Evolutionary conservation across 1,284 basidiomycete species (phyloP).

Genomic region (Cutaneotrichosporon sp.): DNA sequence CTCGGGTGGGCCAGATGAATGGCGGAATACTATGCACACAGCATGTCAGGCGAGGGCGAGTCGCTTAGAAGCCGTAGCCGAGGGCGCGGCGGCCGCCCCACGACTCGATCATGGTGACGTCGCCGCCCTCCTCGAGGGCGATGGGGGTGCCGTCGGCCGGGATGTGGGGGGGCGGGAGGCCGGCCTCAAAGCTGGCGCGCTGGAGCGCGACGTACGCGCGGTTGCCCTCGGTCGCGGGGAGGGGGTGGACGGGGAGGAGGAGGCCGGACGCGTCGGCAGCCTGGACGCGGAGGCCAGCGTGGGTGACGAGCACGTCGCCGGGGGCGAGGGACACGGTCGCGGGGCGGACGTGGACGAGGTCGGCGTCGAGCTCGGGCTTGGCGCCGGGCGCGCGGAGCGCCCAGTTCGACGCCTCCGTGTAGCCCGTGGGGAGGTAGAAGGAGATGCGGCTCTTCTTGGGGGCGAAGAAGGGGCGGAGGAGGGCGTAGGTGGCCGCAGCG

Average conservation of each 20-base stretch:
- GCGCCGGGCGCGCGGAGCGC: constrained; percentile 11
- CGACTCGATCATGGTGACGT: constrained; percentile 24
- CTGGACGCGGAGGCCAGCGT: constrained; percentile 31
- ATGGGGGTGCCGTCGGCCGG: constrained; percentile 23
- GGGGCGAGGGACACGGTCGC: constrained; percentile 32
- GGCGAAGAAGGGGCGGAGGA: constrained; percentile 45
- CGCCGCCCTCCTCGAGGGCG: constrained; percentile 34
- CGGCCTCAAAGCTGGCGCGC: constrained; percentile 41
- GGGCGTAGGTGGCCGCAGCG: constrained; percentile 41
- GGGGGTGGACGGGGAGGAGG: constrained; percentile 38
- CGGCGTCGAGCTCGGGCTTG: constrained; percentile 24
- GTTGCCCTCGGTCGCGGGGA: constrained; percentile 28
- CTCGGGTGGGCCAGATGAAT: neutral
- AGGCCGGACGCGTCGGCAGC: constrained; percentile 23
- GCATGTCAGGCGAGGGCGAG: neutral
- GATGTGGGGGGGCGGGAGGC: constrained; percentile 38
- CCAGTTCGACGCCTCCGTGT: constrained; percentile 45
- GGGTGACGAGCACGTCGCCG: constrained; percentile 44
- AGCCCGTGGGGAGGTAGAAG: constrained; percentile 39
- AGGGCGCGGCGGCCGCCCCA: constrained; percentile 40
- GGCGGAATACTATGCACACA: neutral
- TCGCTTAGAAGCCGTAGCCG: constrained; percentile 32
- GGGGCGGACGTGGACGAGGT: constrained; percentile 29
- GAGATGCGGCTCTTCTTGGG: constrained; percentile 38
- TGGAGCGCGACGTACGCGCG: constrained; percentile 32